These are phyloP conservation scores for Amanita pallidorosea DNA, from an alignment of 768 basidiomycete species.

Conservation along the genomic window DNA sequence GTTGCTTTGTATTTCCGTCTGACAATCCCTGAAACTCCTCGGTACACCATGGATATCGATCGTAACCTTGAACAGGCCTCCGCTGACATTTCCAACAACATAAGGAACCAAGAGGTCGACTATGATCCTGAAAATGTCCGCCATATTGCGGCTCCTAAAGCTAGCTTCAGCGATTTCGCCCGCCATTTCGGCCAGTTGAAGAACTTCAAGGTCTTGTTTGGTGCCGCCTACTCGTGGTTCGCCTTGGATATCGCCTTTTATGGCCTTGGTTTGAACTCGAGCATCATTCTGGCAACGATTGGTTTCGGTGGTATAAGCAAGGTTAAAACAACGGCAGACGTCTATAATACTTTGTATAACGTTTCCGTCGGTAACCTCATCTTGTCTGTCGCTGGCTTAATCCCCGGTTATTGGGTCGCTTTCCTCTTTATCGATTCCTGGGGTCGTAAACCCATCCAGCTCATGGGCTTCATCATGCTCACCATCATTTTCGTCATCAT, in stretches of 20 bases:
- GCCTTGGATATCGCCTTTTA: slow-evolving; percentile 87
- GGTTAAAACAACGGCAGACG: slow-evolving; percentile 19
- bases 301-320: slow-evolving; percentile 46
- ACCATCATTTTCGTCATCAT: slow-evolving; percentile 58
- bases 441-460: slow-evolving; percentile 77
- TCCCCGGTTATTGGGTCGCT: slow-evolving; percentile 70
- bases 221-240: slow-evolving; percentile 79
- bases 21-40: slow-evolving; percentile 87
- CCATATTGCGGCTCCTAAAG: slow-evolving; percentile 59
- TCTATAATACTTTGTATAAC: slow-evolving; percentile 53
- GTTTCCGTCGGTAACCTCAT: slow-evolving; percentile 68
- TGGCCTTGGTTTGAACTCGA: slow-evolving; percentile 78
- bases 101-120: slow-evolving; percentile 35
- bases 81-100: slow-evolving; percentile 60
- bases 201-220: slow-evolving; percentile 73
- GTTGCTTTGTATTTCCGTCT: slow-evolving; percentile 87
- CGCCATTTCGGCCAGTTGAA: slow-evolving; percentile 61
- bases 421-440: slow-evolving; percentile 63
- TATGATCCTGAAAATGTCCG: slow-evolving; percentile 50
- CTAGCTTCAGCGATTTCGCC: slow-evolving; percentile 56
- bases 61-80: slow-evolving; percentile 69
- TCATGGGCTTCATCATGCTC: slow-evolving; percentile 65
- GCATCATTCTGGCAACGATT: slow-evolving; percentile 65
- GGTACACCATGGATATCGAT: slow-evolving; percentile 88
- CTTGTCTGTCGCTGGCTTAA: slow-evolving; percentile 65